Base-by-base conservation (phyloP, 2,329 filamentous ascomycete genomes). In the Cytospora schulzeri region DNA sequence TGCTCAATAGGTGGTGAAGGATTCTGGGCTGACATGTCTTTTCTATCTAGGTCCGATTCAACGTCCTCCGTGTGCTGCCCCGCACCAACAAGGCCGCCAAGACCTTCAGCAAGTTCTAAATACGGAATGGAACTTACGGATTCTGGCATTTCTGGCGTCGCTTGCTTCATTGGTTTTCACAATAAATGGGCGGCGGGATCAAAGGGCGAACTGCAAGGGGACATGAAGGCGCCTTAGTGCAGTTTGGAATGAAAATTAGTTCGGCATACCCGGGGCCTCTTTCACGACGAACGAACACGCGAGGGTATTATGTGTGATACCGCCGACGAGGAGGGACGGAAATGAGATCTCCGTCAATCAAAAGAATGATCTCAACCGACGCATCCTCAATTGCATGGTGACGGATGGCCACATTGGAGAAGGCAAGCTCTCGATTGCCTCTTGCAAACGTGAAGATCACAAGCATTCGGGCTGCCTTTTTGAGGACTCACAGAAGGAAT, bases 91-190 rank as follows among this genome's bases (percentile, higher is more conserved):
- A 97, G 90, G 84, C 88, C 76, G 93, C 97, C 82, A 99, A 99
- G 93, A 83, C 89, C 81, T 99, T 99, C 89, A 86, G 82, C 87
- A 99, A 99, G 88, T 99, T 99, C 88, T 99, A 97, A 89, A 76
- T 74, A 76, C 74, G 35, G 68, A 67, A 66, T 67, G 69, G 64
- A 63, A 66, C 41, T 50, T 57, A 38, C 63, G 68, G 68, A 67
- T 64, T 68, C 71, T 72, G 71, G 71, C 71, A 73, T 74, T 72
- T 74, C 71, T 71, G 73, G 73, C 73, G 73, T 71, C 71, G 73
- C 69, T 74, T 73, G 71, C 70, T 74, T 74, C 69, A 71, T 72
- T 72, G 71, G 69, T 73, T 71, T 70, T 71, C 67, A 70, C 71
- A 71, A 72, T 71, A 71, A 71, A 70, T 71, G 72, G 72, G 70